These are phyloP conservation scores for Cordyceps fumosorosea DNA, from an alignment of 2,329 filamentous ascomycete species.

Conservation along the genomic window DNA sequence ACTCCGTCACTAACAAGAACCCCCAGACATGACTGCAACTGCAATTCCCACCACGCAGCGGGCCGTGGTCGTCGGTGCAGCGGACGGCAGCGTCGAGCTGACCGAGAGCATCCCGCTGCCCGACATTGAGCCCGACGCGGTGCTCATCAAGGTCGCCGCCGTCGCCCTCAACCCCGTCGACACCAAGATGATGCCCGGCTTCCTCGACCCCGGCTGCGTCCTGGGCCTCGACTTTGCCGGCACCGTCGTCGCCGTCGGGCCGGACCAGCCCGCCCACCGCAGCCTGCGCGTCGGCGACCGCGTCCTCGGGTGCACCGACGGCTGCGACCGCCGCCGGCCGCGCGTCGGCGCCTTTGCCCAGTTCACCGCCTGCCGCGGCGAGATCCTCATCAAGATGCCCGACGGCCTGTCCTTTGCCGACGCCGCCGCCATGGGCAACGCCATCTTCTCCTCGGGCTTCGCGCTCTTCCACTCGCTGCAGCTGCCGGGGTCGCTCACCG, in stretches of 20 bases:
- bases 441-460: constrained; percentile 23
- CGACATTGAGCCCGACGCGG: background rate
- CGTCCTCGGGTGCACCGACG: constrained; percentile 20
- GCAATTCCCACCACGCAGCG: background rate
- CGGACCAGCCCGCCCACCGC: background rate
- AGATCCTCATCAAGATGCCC: constrained; percentile 21
- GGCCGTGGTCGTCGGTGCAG: background rate
- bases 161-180: constrained; percentile 10
- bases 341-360: constrained; percentile 24
- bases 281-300: constrained; percentile 18
- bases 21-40: background rate
- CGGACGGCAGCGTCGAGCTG: background rate
- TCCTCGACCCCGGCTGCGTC: constrained; percentile 21
- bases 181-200: constrained; percentile 16
- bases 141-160: background rate
- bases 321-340: constrained; percentile 15
- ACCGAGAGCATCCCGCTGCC: background rate
- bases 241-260: constrained; percentile 22
- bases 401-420: constrained; percentile 18
- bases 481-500: constrained; percentile 19
- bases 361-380: constrained; percentile 18
- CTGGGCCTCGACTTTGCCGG: constrained; percentile 29
- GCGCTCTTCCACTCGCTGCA: constrained; percentile 24
- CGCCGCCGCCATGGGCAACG: constrained; percentile 20
- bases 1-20: background rate